A percentile compares a stretch with the other conserved stretches of the same genome.
These are phyloP conservation scores for Chenopodium berlandieri DNA, from an alignment of 148 eudicot species.

Conservation along the genomic window DNA sequence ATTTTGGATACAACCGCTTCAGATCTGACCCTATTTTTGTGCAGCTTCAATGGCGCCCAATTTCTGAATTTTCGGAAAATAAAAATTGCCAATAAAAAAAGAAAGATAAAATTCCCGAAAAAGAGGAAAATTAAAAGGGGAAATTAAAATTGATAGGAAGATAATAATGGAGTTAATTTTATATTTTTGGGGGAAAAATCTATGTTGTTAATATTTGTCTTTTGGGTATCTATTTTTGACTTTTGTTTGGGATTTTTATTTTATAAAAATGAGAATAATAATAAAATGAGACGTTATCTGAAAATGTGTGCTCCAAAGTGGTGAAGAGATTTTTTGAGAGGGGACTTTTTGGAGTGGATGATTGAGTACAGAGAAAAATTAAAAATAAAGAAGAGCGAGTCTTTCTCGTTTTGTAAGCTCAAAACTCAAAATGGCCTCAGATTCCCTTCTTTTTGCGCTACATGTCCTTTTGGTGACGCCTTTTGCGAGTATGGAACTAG, in stretches of 20 bases:
- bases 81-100: not conserved
- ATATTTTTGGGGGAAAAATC: not conserved
- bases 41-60: not conserved
- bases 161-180: not conserved
- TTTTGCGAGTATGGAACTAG: too few species aligned
- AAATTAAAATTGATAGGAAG: not conserved
- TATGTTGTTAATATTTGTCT: constrained; percentile 8
- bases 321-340: not conserved
- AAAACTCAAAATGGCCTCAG: constrained; percentile 1
- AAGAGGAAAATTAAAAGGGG: not conserved
- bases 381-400: constrained; percentile 9
- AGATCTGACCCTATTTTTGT: not conserved
- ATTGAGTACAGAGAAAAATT: constrained; percentile 5
- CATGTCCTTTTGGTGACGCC: not conserved
- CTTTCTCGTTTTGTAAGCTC: not conserved
- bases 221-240: not conserved
- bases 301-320: not conserved
- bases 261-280: not conserved
- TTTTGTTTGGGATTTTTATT: not conserved
- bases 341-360: not conserved
- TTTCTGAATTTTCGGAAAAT: too few species aligned
- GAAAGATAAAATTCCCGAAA: not conserved
- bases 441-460: not conserved
- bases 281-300: constrained; percentile 2
- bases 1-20: not conserved